Conservation (phyloP, 2,329 filamentous ascomycete genomes). For the Lojkania enalia region DNA sequence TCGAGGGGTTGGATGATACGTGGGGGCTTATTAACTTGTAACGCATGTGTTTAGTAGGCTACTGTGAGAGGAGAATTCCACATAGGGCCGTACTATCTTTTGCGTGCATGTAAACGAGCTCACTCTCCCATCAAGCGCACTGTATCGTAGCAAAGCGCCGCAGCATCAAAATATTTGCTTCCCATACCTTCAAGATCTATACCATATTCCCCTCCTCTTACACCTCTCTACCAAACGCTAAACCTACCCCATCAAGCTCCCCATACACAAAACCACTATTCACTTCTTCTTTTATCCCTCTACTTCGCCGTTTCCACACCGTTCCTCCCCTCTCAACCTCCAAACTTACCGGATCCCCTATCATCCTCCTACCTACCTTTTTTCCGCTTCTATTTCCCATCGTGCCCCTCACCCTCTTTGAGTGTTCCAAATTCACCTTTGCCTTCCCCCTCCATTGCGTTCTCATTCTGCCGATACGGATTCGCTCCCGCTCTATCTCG, state of each 20-base stretch:
- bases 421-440: conserved; percentile 24
- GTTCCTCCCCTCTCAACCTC: conserved; percentile 33
- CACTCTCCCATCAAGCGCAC: too few species aligned
- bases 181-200: background rate
- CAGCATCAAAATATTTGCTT: too few species aligned
- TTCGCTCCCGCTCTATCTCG: conserved; percentile 3
- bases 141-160: too few species aligned
- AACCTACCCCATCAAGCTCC: too few species aligned
- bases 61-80: background rate
- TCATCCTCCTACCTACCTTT: conserved; percentile 28
- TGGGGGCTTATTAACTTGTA: conserved; percentile 5
- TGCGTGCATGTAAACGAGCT: background rate
- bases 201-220: conserved; percentile 2
- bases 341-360: conserved; percentile 36
- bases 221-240: background rate
- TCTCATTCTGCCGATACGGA: conserved; percentile 12
- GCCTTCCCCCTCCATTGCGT: background rate
- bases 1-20: conserved; percentile 47
- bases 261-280: conserved; percentile 3
- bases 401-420: conserved; percentile 30
- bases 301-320: conserved; percentile 24
- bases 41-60: background rate
- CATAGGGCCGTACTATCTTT: background rate
- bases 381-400: conserved; percentile 23
- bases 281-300: conserved; percentile 15